A percentile compares a stretch with the other conserved stretches of the same genome.
Evolutionary conservation across 768 basidiomycete species (phyloP).

Genomic region (Sporobolomyces pararoseus): DNA sequence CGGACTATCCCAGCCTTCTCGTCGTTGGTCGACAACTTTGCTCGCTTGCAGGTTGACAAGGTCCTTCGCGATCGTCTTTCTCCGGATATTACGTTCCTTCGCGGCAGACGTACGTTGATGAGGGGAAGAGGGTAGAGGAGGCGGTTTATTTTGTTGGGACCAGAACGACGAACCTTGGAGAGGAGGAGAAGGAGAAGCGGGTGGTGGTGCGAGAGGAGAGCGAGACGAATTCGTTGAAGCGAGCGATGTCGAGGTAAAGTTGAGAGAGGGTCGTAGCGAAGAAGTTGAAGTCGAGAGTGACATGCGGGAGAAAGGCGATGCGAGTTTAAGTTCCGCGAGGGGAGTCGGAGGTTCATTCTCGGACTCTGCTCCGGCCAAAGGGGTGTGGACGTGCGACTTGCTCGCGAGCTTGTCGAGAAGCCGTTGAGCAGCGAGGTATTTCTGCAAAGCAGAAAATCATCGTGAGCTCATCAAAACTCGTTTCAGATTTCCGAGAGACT

Average conservation of each 20-base stretch:
- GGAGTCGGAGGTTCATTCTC: neutral
- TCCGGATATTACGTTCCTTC: slow-evolving; percentile 27
- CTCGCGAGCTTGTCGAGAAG: slow-evolving; percentile 18
- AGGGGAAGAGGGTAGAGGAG: slow-evolving; percentile 36
- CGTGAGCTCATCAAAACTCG: too few species aligned
- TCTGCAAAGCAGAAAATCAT: too few species aligned
- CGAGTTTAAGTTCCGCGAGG: slow-evolving; percentile 2
- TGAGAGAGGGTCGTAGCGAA: slow-evolving; percentile 9
- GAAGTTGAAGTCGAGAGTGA: neutral
- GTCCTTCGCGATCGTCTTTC: slow-evolving; percentile 43
- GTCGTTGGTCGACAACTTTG: slow-evolving; percentile 22
- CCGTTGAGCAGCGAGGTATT: slow-evolving; percentile 29
- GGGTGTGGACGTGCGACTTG: neutral
- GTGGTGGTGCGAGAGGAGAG: neutral
- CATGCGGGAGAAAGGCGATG: slow-evolving; percentile 6
- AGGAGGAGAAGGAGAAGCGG: slow-evolving; percentile 3
- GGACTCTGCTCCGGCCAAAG: neutral
- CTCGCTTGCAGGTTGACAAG: slow-evolving; percentile 27
- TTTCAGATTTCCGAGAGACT: too few species aligned
- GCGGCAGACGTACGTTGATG: slow-evolving; percentile 12
- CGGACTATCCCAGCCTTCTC: slow-evolving; percentile 26
- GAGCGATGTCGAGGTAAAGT: slow-evolving; percentile 1
- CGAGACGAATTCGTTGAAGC: neutral
- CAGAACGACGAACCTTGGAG: neutral
- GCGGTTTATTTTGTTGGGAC: slow-evolving; percentile 5